A percentile compares a stretch with the other conserved stretches of the same genome.
phyloP scores from a whole-genome alignment of 192 early-diverging fungal genomes.

The Phlyctochytrium bullatum region DNA sequence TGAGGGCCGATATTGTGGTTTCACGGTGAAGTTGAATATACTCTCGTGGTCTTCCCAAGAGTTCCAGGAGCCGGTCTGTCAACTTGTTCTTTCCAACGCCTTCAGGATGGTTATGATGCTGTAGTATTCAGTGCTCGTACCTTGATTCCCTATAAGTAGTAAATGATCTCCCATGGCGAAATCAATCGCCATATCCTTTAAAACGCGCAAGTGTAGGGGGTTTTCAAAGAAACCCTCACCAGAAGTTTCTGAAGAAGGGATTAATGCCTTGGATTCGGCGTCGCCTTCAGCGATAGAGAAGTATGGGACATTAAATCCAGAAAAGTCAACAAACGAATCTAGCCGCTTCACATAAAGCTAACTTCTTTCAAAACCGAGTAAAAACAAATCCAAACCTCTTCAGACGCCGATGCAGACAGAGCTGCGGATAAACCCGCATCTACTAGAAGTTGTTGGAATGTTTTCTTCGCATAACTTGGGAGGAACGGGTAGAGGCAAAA shows the following conservation, averaged over 20 bases:
- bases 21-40: constrained; percentile 82
- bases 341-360: neutral
- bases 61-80: constrained; percentile 66
- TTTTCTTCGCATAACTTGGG: constrained; percentile 63
- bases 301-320: constrained; percentile 17
- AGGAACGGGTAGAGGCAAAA: constrained; percentile 70
- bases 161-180: constrained; percentile 77
- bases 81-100: constrained; percentile 51
- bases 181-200: constrained; percentile 78
- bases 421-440: no score
- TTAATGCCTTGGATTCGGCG: constrained; percentile 24
- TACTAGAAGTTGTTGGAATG: constrained; percentile 59
- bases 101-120: neutral
- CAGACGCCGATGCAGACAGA: no score
- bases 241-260: constrained; percentile 19
- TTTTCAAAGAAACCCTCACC: constrained; percentile 72
- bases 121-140: constrained; percentile 17
- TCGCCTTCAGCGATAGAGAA: constrained; percentile 19
- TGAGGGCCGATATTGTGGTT: constrained; percentile 74
- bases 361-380: no score
- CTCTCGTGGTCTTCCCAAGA: constrained; percentile 66
- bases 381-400: no score
- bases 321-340: constrained; percentile 15
- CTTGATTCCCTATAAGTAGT: constrained; percentile 81
- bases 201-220: constrained; percentile 64